phyloP scores from a whole-genome alignment of 768 basidiomycete genomes.

The Omphalotus guepiniiformis region DNA sequence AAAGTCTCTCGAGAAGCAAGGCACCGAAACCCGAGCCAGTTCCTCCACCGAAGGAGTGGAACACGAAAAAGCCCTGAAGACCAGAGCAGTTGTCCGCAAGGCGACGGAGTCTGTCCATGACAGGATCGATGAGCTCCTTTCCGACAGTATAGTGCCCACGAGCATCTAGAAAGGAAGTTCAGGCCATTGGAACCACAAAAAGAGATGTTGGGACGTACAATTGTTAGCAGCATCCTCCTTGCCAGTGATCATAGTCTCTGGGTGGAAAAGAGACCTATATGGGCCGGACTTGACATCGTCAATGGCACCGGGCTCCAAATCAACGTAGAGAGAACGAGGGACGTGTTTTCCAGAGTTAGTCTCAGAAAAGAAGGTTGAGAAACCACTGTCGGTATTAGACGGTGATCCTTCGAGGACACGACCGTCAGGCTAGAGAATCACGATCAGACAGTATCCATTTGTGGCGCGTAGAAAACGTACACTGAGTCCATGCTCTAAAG shows the following conservation, averaged over 20 bases:
- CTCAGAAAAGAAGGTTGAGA: constrained; percentile 98
- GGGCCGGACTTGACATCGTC: constrained; percentile 92
- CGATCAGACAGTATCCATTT: constrained; percentile 10
- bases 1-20: constrained; percentile 90
- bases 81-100: constrained; percentile 96
- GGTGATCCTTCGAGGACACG: constrained; percentile 72
- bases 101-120: constrained; percentile 93
- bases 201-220: constrained; percentile 50
- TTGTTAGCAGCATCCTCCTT: constrained; percentile 99
- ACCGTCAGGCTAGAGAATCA: constrained; percentile 73
- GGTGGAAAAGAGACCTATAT: constrained; percentile 94
- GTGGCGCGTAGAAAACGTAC: constrained; percentile 43
- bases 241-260: constrained; percentile 93
- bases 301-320: constrained; percentile 91
- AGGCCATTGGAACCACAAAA: constrained; percentile 15
- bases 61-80: constrained; percentile 98
- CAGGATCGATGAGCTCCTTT: constrained; percentile 94
- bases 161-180: constrained; percentile 56
- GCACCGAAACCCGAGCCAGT: constrained; percentile 99
- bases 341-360: constrained; percentile 93
- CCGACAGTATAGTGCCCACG: constrained; percentile 99
- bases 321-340: constrained; percentile 94
- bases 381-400: constrained; percentile 73
- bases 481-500: constrained; percentile 93
- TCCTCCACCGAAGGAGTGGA: constrained; percentile 99